Evolutionary conservation across 202 grass and related monocot species (phyloP), one percentile per base, ranked within the genome.

Genomic region (Saccharum hybrid): DNA sequence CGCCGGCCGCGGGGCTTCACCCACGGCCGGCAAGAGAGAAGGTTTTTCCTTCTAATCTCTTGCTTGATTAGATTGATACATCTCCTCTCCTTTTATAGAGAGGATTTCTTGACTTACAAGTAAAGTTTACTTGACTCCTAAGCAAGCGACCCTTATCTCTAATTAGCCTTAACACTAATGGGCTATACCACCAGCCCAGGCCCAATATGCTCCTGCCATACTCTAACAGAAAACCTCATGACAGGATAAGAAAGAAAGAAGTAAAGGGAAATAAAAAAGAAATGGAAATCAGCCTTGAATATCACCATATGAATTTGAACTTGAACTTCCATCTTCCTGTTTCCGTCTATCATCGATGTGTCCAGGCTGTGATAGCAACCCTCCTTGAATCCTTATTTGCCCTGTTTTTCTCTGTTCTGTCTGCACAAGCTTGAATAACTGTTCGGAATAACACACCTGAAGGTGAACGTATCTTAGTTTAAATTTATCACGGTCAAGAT

Each of bases 381-480:
- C 21, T 61, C 57, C 4, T 61, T 61, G 21, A 61, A 61, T 61
- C 9, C 21, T 26, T 61, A 4, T 61, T 61, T 23, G 10, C 21
- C 3, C 21, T 5, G 8, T 26, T 6, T 68, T 63, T 15, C 5
- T 46, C 8, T 80, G 19, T 54, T 68, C 33, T 63, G 1, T 63
- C 14, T 57, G 3, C 2, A 11, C 43, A 68, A 54, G 19, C 5
- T 33, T 49, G 65, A 19, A 8, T 68, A 5, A n/a, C 42, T 81
- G 18, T 63, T 43, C 41, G 4, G 57, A 66, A 45, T 43, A n/a
- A 13, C 56, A 54, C 30, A 21, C n/a, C 34, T 46, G n/a, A 61
- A 48, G 26, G 28, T 59, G 37, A 34, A 45, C 57, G 71, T 38
- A 80, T 69, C 14, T 68, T 63, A 11, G 33, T 82, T 65, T 72